Evolutionary conservation across 2,329 filamentous ascomycete species (phyloP).

Genomic region (Fusarium fracticaudum): DNA sequence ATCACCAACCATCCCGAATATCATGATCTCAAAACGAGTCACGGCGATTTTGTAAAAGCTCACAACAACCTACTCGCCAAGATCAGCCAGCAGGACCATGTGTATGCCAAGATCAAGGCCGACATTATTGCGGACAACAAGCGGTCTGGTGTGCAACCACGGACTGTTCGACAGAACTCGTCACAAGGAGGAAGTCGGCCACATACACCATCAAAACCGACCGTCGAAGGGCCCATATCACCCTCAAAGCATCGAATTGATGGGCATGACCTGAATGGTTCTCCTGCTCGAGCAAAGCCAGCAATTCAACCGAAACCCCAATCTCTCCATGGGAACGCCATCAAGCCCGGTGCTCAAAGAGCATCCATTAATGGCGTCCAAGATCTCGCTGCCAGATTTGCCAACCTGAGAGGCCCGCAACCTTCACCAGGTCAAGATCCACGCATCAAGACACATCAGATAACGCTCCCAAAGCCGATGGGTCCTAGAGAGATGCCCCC

Average conservation of each 20-base stretch:
- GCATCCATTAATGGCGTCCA: slow-evolving; percentile 48
- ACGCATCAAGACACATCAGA: slow-evolving; percentile 61
- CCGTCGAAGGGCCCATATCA: slow-evolving; percentile 16
- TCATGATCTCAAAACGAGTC: slow-evolving; percentile 67
- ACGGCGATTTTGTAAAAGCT: slow-evolving; percentile 56
- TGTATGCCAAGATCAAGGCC: slow-evolving; percentile 67
- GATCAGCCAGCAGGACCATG: slow-evolving; percentile 57
- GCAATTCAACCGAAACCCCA: slow-evolving; percentile 73
- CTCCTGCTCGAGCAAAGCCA: slow-evolving; percentile 53
- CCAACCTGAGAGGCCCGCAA: slow-evolving; percentile 60
- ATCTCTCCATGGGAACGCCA: slow-evolving; percentile 69
- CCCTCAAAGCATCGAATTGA: slow-evolving; percentile 22
- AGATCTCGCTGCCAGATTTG: slow-evolving; percentile 67
- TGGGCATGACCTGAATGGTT: slow-evolving; percentile 28
- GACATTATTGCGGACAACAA: slow-evolving; percentile 72
- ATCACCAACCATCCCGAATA: slow-evolving; percentile 83
- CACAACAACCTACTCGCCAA: slow-evolving; percentile 62
- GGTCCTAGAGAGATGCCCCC: slow-evolving; percentile 66
- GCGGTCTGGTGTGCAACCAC: slow-evolving; percentile 66
- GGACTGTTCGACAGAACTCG: slow-evolving; percentile 23
- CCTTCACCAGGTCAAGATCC: slow-evolving; percentile 59
- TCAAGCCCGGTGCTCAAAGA: slow-evolving; percentile 45
- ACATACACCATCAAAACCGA: slow-evolving; percentile 29
- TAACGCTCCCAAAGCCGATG: slow-evolving; percentile 50
- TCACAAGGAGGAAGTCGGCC: slow-evolving; percentile 25